phyloP scores from a whole-genome alignment of 441 rosid species.

The Mallotus repandus region DNA sequence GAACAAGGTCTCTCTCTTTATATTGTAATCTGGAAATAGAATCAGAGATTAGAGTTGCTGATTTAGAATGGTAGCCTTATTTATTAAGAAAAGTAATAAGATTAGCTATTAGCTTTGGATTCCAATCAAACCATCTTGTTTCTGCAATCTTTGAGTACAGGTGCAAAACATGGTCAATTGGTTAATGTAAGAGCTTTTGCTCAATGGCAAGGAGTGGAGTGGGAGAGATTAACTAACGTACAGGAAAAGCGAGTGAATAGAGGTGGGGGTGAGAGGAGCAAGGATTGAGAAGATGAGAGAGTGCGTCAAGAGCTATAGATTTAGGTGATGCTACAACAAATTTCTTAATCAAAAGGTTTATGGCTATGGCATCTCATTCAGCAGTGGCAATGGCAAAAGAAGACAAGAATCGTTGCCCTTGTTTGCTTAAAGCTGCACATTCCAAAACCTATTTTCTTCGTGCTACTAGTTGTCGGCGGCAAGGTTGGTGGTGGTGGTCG shows the following conservation, averaged over 20 bases:
- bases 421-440: constrained; percentile 49
- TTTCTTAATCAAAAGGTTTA: constrained; percentile 62
- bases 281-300: constrained; percentile 71
- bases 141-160: constrained; percentile 59
- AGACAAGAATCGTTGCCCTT: constrained; percentile 56
- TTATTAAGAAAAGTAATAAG: no score
- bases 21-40: no score
- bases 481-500: not conserved
- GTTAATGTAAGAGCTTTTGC: not conserved
- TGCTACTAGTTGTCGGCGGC: not conserved
- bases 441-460: constrained; percentile 14
- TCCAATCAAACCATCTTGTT: constrained; percentile 84
- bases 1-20: no score
- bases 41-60: no score
- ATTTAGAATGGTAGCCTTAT: no score
- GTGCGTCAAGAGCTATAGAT: constrained; percentile 67
- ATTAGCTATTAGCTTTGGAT: constrained; percentile 36
- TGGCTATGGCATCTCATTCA: constrained; percentile 43
- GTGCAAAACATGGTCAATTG: constrained; percentile 30
- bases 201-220: no score
- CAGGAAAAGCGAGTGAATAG: constrained; percentile 55
- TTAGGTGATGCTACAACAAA: constrained; percentile 29
- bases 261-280: constrained; percentile 41
- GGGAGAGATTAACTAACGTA: constrained; percentile 21
- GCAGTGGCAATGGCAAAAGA: constrained; percentile 43